Evolutionary conservation across 257 asterid species (phyloP), one percentile per base, ranked within the genome.

Genomic region (Pogostemon cablin): DNA sequence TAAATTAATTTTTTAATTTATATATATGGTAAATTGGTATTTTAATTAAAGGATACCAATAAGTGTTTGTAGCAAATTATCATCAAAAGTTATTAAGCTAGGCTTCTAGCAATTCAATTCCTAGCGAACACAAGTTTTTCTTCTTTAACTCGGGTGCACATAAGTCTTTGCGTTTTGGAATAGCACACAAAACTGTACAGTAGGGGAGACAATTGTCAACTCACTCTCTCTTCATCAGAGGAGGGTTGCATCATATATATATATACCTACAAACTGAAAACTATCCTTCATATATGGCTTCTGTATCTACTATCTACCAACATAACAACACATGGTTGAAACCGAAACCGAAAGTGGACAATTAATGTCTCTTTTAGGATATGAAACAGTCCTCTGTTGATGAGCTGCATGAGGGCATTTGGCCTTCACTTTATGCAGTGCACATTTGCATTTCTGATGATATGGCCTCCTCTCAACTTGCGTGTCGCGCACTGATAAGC

Each of bases 381-480:
- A 75, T 3, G 87, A 60, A 60, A 77, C 12, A 38, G 60, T 77
- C 65, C 68, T 68, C 32, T 10, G 9, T 9, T 34, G 69, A 38
- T 60, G 57, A 15, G 49, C 65, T 7, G 39, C n/a, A 50, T 59
- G 78, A n/a, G 77, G 32, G 32, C 81, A 72, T n/a, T 54, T 41
- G 9, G 46, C 75, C 65, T 74, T 74, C 49, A 44, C 11, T 42
- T 25, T 25, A 25, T 25, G 81, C 76, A 79, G 41, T 75, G 82
- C 79, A 47, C 84, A 82, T 34, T 62, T 65, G 79, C 84, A 79
- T 55, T 82, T 59, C 2, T 40, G 41, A 47, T 79, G 84, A 43
- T 79, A 77, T 8, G 84, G 84, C 71, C 84, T 69, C 25, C 81
- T 55, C 75, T 84, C 83, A 9, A 79, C 55, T 37, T 69, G 70